Evolutionary conservation across 371 early-diverging fungal species (phyloP).

Genomic region (Mucor irregularis): DNA sequence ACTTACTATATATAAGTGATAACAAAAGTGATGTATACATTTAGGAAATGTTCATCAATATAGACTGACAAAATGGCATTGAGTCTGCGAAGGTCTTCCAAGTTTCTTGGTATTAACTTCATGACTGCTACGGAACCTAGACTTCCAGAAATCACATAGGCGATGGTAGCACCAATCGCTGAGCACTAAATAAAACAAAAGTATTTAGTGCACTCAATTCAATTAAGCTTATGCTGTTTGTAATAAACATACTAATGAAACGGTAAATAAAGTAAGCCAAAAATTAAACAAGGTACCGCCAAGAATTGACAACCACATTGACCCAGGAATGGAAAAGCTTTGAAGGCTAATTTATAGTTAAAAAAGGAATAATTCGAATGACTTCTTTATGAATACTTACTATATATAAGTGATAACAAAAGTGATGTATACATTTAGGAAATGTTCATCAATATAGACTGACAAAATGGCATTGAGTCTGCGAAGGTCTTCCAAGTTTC

Average conservation of each 20-base stretch:
- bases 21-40: constrained; percentile 55
- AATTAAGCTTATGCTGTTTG: not conserved
- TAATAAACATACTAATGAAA: constrained; percentile 57
- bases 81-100: constrained; percentile 55
- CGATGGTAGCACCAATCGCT: constrained; percentile 60
- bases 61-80: constrained; percentile 58
- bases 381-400: constrained; percentile 32
- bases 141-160: constrained; percentile 57
- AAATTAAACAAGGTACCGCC: constrained; percentile 66
- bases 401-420: constrained; percentile 59
- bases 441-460: constrained; percentile 59
- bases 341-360: constrained; percentile 63
- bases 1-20: constrained; percentile 61
- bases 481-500: constrained; percentile 55
- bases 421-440: constrained; percentile 53
- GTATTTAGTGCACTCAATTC: not conserved
- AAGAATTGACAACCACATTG: constrained; percentile 68
- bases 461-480: constrained; percentile 55
- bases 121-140: constrained; percentile 58
- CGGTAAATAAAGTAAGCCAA: constrained; percentile 56
- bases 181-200: constrained; percentile 40
- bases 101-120: constrained; percentile 54
- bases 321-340: constrained; percentile 69
- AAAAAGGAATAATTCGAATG: not conserved
- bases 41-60: constrained; percentile 58